A percentile compares a stretch with the other conserved stretches of the same genome.
Conservation (phyloP, 768 basidiomycete species). For the Tremella mesenterica region DNA sequence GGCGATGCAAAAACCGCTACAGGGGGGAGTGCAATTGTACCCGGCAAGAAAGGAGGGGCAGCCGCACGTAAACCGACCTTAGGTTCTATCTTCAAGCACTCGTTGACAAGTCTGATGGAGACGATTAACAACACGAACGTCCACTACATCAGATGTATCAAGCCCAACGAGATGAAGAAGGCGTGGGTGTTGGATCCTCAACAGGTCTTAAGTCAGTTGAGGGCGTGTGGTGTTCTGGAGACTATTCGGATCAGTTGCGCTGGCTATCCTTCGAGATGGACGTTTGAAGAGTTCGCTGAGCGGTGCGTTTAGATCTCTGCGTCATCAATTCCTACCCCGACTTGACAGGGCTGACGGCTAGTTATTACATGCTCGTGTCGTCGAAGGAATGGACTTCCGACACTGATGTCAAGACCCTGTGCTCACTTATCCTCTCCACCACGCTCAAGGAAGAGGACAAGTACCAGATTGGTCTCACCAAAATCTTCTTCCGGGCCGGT, state of each 20-base stretch:
- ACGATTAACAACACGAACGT: constrained; percentile 95
- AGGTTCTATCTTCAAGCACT: constrained; percentile 96
- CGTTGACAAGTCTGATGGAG: constrained; percentile 87
- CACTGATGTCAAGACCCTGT: constrained; percentile 69
- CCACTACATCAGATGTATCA: constrained; percentile 98
- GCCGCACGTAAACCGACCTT: constrained; percentile 85
- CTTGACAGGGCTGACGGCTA: constrained; percentile 45
- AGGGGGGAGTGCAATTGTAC: no score
- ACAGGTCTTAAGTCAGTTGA: constrained; percentile 85
- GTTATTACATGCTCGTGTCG: constrained; percentile 93
- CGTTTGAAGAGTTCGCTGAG: constrained; percentile 96
- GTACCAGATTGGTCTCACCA: constrained; percentile 92
- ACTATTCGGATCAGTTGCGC: constrained; percentile 98
- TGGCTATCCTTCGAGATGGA: constrained; percentile 96
- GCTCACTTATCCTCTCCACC: constrained; percentile 69
- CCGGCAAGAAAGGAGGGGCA: constrained; percentile 29
- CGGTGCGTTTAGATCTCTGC: constrained; percentile 52
- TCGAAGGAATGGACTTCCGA: constrained; percentile 72
- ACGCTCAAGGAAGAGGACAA: constrained; percentile 91
- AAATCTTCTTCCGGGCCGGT: constrained; percentile 98
- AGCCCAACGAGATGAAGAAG: constrained; percentile 91
- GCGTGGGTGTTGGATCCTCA: constrained; percentile 96
- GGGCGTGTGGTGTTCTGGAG: constrained; percentile 97
- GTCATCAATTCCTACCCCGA: no score
- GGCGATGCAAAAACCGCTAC: constrained; percentile 58